Base-by-base conservation (phyloP, 495 filamentous ascomycete genomes). In the Penicillium steckii region DNA sequence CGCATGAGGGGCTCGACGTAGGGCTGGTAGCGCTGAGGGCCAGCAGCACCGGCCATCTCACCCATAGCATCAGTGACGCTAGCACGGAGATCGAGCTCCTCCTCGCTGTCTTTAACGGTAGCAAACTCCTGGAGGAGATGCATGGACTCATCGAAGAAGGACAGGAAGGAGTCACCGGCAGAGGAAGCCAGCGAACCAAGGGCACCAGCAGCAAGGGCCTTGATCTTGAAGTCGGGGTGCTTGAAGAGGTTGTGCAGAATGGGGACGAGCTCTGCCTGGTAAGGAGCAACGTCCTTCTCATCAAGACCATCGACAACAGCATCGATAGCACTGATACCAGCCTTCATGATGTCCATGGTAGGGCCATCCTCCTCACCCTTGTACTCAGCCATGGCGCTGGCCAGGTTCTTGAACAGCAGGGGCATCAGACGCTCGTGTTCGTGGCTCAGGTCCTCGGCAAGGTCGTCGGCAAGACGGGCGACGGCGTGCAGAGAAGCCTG, bases 121-220 rank as follows among this genome's bases (percentile, higher is more conserved):
- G 95, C 86, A 61, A 91, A 97, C 32, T 84, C 80, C 24, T 87
- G 90, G 25, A 97, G 79, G 13, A 88, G 84, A 47, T 85, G 79
- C 89, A 98, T 96, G 2, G 87, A 90, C 55, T 86, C 74, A 57
- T 89, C 83, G 64, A 97, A 96, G 77, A 90, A 97, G 7, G 93
- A 90, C 32, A 86, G 75, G 78, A 97, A 98, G 5, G 84, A 85
- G 35, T 85, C 82, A 55, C 87, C 87, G 7, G 91, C 82, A 44
- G 90, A 88, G 24, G 85, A 83, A 27, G 94, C 95, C 54, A 97
- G 87, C 26, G 92, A 88, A 27, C 94, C 94, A 25, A 97, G 80
- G 41, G 93, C 95, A 59, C 89, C 87, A 50, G 92, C 88, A 47
- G 94, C 89, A 38, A 91, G 82, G 54, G 84, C 84, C 80, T 95